Evolutionary conservation across 192 early-diverging fungal species (phyloP).

Genomic region (Coemansia sp.): DNA sequence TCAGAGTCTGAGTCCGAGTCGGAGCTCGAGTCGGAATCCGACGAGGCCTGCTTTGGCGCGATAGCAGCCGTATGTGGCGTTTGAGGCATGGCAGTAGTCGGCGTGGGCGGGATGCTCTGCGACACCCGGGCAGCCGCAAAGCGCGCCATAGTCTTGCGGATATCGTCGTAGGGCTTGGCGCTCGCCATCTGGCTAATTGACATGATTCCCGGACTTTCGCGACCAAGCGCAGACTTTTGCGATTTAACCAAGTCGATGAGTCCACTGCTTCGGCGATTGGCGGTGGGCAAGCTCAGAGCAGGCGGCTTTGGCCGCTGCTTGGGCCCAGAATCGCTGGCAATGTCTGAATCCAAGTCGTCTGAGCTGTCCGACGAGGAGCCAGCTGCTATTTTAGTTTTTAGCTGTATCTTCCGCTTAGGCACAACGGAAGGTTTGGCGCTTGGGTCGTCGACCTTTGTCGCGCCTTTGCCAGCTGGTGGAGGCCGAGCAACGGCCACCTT

Average conservation of each 20-base stretch:
- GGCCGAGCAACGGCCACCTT: background rate
- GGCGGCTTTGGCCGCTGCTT: constrained; percentile 33
- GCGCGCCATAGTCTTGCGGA: constrained; percentile 47
- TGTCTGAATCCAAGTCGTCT: constrained; percentile 15
- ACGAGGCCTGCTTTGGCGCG: background rate
- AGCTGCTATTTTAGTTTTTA: constrained; percentile 16
- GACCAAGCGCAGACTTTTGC: constrained; percentile 22
- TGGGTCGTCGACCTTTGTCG: background rate
- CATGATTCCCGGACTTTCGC: constrained; percentile 30
- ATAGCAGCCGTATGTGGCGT: background rate
- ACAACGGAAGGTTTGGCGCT: background rate
- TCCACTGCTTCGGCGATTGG: constrained; percentile 11
- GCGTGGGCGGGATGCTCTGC: constrained; percentile 1
- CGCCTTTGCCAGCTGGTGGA: background rate
- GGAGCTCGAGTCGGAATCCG: constrained; percentile 15
- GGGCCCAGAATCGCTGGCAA: constrained; percentile 19
- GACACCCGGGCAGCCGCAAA: background rate
- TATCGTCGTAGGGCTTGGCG: constrained; percentile 43
- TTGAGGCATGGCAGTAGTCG: constrained; percentile 2
- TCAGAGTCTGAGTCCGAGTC: constrained; percentile 15
- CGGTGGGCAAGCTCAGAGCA: constrained; percentile 25
- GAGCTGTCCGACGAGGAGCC: constrained; percentile 17
- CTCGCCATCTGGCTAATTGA: constrained; percentile 50
- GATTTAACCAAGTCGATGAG: constrained; percentile 33
- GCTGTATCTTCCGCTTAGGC: constrained; percentile 29